These are phyloP conservation scores for Fusarium abutilonis DNA, from an alignment of 2,329 filamentous ascomycete species.

Conservation along the genomic window DNA sequence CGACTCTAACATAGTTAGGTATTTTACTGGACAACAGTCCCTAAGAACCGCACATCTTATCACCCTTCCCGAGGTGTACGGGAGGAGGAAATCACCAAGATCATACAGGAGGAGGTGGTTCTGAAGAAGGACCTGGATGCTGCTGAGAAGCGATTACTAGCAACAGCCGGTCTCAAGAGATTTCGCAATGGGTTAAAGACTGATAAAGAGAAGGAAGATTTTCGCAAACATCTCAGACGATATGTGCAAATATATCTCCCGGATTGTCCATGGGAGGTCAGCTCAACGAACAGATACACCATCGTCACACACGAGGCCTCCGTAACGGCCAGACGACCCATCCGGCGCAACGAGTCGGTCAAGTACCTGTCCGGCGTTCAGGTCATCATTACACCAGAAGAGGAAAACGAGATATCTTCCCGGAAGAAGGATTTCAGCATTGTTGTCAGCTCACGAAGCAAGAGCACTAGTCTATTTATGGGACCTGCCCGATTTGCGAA, in stretches of 20 bases:
- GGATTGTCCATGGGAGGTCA: conserved; percentile 93
- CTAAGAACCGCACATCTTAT: conserved; percentile 91
- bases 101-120: conserved; percentile 73
- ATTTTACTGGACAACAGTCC: conserved; percentile 95
- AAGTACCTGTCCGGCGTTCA: conserved; percentile 93
- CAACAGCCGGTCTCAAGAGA: conserved; percentile 76
- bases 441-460: conserved; percentile 91
- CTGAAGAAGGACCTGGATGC: conserved; percentile 75
- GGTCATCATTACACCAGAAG: conserved; percentile 89
- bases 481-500: conserved; percentile 97
- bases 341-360: conserved; percentile 84
- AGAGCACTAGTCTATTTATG: conserved; percentile 90
- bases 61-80: conserved; percentile 82
- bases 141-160: conserved; percentile 78
- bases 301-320: conserved; percentile 90
- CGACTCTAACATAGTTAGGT: conserved; percentile 59
- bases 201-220: conserved; percentile 85
- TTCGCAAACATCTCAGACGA: conserved; percentile 83
- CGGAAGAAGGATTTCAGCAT: conserved; percentile 96
- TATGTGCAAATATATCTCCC: conserved; percentile 94
- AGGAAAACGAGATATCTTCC: conserved; percentile 82
- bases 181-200: conserved; percentile 75
- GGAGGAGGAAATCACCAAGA: conserved; percentile 68
- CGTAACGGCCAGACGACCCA: conserved; percentile 80
- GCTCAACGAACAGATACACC: conserved; percentile 92